Evolutionary conservation across 2,329 filamentous ascomycete genomes (phyloP), one percentile per base, ranked within the genome.

Genomic region (Penicillium sp.): DNA sequence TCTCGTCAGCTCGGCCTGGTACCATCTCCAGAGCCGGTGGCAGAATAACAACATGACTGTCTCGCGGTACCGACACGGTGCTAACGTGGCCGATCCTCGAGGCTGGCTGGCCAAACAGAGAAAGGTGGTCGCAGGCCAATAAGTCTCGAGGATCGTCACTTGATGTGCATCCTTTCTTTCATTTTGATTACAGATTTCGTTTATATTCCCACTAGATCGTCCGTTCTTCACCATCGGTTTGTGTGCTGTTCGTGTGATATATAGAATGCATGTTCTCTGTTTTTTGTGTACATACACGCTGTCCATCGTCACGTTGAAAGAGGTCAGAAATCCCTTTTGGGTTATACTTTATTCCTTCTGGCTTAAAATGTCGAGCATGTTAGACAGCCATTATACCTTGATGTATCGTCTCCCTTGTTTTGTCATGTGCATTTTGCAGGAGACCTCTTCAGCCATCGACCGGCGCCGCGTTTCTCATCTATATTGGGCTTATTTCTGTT

Each of bases 1-100:
- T 36, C 70, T 78, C 38, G 72, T 78, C 47, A 72, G 70, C 50
- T 76, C 74, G 6, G 74, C 75, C 9, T 78, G 75, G 75, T 76
- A 75, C 54, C 71, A 77, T 45, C 68, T 77, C 41, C 74, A 76
- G 49, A 69, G 71, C 47, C 71, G 74, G 20, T 64, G 76, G 48
- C 74, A 76, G 46, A 76, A 71, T 50, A 71, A 69, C 56, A 76
- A 74, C 57, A 67, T 74, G 54, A 69, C 64, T 44, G 63, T 73
- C 40, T 70, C 73, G 28, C 68, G 71, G 51, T 71, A 75, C 53
- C 69, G 73, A 20, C 64, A 71, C 48, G 69, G 70, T 14, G 61
- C 63, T n/a, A 63, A 59, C 46, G 61, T 68, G 43, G 58, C 68
- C 11, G 72, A 74, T 54, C 69, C 70, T 18, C 70, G 74, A 50